Percentiles rank a stretch among this genome's conserved stretches.
phyloP scores from a whole-genome alignment of 1,284 basidiomycete species.

The Cystobasidium pallidum region DNA sequence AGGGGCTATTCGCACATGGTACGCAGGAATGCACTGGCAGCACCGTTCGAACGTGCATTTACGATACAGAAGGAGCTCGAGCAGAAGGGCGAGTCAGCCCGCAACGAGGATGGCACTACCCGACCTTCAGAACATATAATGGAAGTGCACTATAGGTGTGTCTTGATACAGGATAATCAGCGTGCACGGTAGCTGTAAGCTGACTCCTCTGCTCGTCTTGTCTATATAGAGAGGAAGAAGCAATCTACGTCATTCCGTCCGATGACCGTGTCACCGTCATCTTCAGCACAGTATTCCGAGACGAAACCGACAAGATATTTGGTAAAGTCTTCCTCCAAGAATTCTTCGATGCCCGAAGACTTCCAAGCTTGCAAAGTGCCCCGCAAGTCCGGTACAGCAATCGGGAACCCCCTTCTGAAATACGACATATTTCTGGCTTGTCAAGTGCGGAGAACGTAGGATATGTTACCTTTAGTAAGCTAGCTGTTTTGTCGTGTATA shows the following conservation, averaged over 20 bases:
- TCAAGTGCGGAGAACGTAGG: constrained; percentile 85
- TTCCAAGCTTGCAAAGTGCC: constrained; percentile 91
- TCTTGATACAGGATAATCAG: not conserved
- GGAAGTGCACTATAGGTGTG: constrained; percentile 80
- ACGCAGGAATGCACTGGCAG: constrained; percentile 84
- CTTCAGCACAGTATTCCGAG: constrained; percentile 94
- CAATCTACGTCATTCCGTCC: constrained; percentile 91
- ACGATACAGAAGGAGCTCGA: constrained; percentile 83
- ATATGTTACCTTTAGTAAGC: constrained; percentile 87
- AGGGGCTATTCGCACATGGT: no score
- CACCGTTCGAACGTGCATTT: constrained; percentile 92
- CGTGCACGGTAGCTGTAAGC: not conserved
- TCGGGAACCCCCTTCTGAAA: constrained; percentile 93
- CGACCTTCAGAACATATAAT: constrained; percentile 63
- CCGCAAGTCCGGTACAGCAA: constrained; percentile 98
- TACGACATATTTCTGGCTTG: constrained; percentile 80
- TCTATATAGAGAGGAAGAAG: constrained; percentile 75
- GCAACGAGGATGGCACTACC: constrained; percentile 64
- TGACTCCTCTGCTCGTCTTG: constrained; percentile 2
- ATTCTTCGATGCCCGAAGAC: constrained; percentile 95
- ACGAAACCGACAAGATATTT: constrained; percentile 96
- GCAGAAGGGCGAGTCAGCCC: constrained; percentile 61
- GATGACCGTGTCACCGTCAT: constrained; percentile 96
- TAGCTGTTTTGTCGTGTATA: not conserved
- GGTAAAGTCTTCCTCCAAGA: constrained; percentile 98